Percentiles rank a stretch among this genome's conserved stretches.
phyloP scores from a whole-genome alignment of 192 early-diverging fungal genomes.

The Gonapodya prolifera region DNA sequence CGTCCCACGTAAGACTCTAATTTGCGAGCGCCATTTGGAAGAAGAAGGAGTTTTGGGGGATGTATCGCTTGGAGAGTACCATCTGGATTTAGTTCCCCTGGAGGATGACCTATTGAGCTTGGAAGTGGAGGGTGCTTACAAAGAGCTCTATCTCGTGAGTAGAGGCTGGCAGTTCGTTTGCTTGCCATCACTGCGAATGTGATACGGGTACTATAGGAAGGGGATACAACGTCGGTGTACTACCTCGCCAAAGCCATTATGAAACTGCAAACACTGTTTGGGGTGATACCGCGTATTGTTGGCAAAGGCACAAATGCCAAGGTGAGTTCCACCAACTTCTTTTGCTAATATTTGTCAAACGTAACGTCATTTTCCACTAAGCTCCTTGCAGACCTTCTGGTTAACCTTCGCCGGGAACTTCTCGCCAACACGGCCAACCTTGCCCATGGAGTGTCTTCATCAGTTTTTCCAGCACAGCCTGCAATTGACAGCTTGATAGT shows the following conservation, averaged over 20 bases:
- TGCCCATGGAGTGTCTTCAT: constrained; percentile 11
- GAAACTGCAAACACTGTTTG: constrained; percentile 78
- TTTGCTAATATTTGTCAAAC: constrained; percentile 3
- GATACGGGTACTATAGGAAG: constrained; percentile 35
- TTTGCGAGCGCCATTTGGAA: constrained; percentile 90
- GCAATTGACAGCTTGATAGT: constrained; percentile 70
- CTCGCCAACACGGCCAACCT: constrained; percentile 19
- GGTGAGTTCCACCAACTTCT: constrained; percentile 17
- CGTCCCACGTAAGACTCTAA: constrained; percentile 73
- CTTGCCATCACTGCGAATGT: not conserved
- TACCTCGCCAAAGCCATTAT: constrained; percentile 67
- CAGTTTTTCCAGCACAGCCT: constrained; percentile 5
- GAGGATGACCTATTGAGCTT: constrained; percentile 84
- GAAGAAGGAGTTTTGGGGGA: constrained; percentile 86
- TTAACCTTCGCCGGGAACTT: constrained; percentile 74
- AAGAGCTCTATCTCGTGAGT: constrained; percentile 61
- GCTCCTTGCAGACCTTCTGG: constrained; percentile 57
- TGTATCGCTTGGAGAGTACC: constrained; percentile 71
- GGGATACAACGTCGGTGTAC: constrained; percentile 61
- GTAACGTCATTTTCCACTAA: constrained; percentile 9
- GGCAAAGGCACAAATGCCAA: constrained; percentile 81
- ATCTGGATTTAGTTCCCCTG: constrained; percentile 80
- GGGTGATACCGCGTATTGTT: constrained; percentile 77
- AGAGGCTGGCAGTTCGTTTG: constrained; percentile 1
- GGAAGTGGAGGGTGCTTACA: constrained; percentile 71